Evolutionary conservation across 1,284 basidiomycete species (phyloP), one percentile per base, ranked within the genome.

Genomic region (Marasmius tenuissimus): DNA sequence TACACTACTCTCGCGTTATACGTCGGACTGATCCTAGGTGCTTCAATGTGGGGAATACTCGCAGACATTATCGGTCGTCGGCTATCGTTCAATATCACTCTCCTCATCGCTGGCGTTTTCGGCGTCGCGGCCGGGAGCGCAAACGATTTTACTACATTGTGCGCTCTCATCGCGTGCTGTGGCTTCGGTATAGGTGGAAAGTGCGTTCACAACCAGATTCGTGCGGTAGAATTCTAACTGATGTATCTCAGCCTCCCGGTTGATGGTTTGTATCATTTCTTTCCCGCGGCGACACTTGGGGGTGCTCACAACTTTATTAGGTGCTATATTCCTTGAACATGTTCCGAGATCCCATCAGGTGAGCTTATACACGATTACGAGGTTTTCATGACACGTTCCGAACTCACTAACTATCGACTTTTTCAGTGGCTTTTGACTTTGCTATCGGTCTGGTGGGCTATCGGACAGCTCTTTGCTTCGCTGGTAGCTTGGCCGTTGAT

Each of bases 381-480:
- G 9, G 27, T 58, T 20, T n/a, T 14, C 11, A 58, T 49, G 16
- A 16, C n/a, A 34, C 6, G 4, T 56, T 56, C 10, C n/a, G n/a
- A n/a, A 35, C 38, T 42, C 22, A 38, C 20, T 9, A 27, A 27
- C 27, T 27, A 27, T 27, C 27, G 27, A 27, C 11, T 20, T 38
- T 20, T 2, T 20, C 39, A 87, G 78, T 88, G 84, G 81, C 81
- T 85, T 40, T 72, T 89, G 50, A 89, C 86, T 0, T 74, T 89
- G n/a, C 78, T 89, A 0, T 86, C 85, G 9, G 78, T 82, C 34
- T 88, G 85, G 81, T 89, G 87, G 87, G 84, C 84, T 16, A 68
- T 88, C 22, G 87, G 87, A 1, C 85, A 86, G 66, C 73, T 86
- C 16, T 66, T 83, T 35, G 81, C 81, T 12, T 83, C 81, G 27